Base-by-base conservation (phyloP, 2,329 filamentous ascomycete genomes). In the Podosphaera fusca region DNA sequence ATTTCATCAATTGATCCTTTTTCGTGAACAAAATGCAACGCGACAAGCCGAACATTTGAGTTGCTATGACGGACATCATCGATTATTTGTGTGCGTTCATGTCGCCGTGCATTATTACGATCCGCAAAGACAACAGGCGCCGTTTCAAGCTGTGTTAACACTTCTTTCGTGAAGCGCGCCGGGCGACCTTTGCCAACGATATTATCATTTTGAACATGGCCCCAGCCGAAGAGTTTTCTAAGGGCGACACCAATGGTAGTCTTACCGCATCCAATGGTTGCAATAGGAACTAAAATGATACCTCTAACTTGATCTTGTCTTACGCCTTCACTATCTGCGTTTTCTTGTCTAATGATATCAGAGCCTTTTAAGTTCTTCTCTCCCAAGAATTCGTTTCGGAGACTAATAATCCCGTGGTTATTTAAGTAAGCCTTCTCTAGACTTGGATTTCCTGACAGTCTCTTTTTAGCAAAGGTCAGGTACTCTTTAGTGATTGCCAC, bases 191-290 rank as follows among this genome's bases (percentile, higher is more conserved):
- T 84, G 60, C 82, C 87, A 56, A 81, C 80, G 59, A 98, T 92
- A 67, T 98, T 94, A 71, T 98, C 92, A 67, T 98, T 98, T 67
- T 98, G 92, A 54, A 95, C 75, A 67, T 95, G 88, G 14, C 87
- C 90, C 85, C 89, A 96, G 57, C 76, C 80, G 62, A 96, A 95
- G 0, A 98, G 76, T 65, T 87, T 82, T 3, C 78, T 77, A 29
- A 98, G 73, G 2, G 86, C 89, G 55, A 94, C 70, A 2, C 86
- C 88, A 55, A 98, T 72, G 0, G 92, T 98, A 0, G 92, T 98
- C 75, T 98, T 98, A 57, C 92, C 92, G 67, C 92, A 98, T 8
- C 92, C 92, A 56, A 98, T 84, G 0, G 92, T 95, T 1, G 92
- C 88, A 63, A 95, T 81, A 0, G 92, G 89, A 4, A 88, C 84